Percentiles rank a stretch among this genome's conserved stretches.
phyloP scores from a whole-genome alignment of 352 stramenopile genomes.

The Pythium apleroticum region DNA sequence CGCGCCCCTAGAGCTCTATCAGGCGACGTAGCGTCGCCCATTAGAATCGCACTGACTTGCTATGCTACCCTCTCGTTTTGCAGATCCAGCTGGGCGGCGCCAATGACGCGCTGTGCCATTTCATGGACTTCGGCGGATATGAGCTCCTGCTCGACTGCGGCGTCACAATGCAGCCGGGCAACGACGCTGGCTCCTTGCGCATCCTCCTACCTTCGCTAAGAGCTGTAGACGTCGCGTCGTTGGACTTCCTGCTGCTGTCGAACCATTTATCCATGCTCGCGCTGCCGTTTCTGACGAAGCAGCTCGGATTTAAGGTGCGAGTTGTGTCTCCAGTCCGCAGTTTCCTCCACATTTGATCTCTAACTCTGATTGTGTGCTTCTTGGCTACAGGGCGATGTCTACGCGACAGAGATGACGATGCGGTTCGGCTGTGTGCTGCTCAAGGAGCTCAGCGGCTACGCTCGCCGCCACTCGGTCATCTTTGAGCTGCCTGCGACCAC shows the following conservation, averaged over 20 bases:
- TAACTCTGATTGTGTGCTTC: neutral
- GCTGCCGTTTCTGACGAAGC: conserved; percentile 72
- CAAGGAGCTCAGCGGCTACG: conserved; percentile 47
- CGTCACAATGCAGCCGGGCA: conserved; percentile 27
- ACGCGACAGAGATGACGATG: conserved; percentile 69
- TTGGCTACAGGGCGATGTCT: conserved; percentile 45
- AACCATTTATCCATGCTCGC: conserved; percentile 71
- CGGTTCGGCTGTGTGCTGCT: conserved; percentile 71
- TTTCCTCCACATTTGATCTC: neutral
- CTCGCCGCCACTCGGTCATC: conserved; percentile 1
- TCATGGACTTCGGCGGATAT: conserved; percentile 75
- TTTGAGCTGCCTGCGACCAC: conserved; percentile 15
- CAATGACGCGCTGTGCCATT: conserved; percentile 75
- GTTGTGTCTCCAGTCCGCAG: neutral
- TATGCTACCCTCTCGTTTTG: neutral
- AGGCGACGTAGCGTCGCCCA: neutral
- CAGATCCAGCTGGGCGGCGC: conserved; percentile 77
- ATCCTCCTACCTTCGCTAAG: conserved; percentile 30
- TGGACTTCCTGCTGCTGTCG: conserved; percentile 76
- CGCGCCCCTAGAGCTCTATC: no score
- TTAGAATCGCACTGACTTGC: conserved; percentile 1
- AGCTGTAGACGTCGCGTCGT: conserved; percentile 49
- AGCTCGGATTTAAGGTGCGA: conserved; percentile 64
- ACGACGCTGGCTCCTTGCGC: conserved; percentile 23
- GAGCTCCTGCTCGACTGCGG: conserved; percentile 84